These are phyloP conservation scores for Nematocida sp. DNA, from an alignment of 371 early-diverging fungal species.

Conservation along the genomic window DNA sequence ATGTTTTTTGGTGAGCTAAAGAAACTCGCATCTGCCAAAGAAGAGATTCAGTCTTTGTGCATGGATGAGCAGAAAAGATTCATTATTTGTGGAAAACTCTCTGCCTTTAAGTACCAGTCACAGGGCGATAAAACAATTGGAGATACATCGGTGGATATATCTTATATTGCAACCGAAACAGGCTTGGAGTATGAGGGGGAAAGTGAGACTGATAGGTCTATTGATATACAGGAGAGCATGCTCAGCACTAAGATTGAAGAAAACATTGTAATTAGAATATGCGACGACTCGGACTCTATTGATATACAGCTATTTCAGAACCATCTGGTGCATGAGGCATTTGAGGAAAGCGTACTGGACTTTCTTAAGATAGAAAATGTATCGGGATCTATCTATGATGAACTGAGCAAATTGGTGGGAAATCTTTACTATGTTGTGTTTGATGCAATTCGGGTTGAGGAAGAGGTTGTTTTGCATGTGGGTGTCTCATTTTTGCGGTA, in stretches of 20 bases:
- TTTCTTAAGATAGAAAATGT: slow-evolving; percentile 24
- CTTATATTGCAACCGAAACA: slow-evolving; percentile 31
- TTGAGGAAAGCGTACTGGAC: slow-evolving; percentile 26
- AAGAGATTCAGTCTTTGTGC: slow-evolving; percentile 13
- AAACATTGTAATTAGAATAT: slow-evolving; percentile 23
- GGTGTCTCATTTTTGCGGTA: slow-evolving; percentile 9
- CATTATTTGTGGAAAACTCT: slow-evolving; percentile 25
- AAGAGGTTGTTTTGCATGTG: slow-evolving; percentile 54
- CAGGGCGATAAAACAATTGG: slow-evolving; percentile 6
- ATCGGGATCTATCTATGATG: slow-evolving; percentile 1
- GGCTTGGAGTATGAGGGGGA: slow-evolving; percentile 11
- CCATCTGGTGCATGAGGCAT: slow-evolving; percentile 14
- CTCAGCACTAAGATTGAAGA: slow-evolving; percentile 33
- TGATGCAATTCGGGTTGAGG: slow-evolving; percentile 58
- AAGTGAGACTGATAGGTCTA: neutral
- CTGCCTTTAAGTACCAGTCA: neutral
- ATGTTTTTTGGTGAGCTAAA: slow-evolving; percentile 34
- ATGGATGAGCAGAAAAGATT: slow-evolving; percentile 32
- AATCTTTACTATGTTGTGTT: slow-evolving; percentile 49
- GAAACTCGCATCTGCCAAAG: neutral
- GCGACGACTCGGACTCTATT: neutral
- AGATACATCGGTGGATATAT: slow-evolving; percentile 24
- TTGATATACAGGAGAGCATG: neutral
- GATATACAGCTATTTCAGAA: slow-evolving; percentile 47
- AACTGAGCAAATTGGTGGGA: slow-evolving; percentile 35